phyloP scores from a whole-genome alignment of 2,329 filamentous ascomycete genomes.

The Colletotrichum shisoi region DNA sequence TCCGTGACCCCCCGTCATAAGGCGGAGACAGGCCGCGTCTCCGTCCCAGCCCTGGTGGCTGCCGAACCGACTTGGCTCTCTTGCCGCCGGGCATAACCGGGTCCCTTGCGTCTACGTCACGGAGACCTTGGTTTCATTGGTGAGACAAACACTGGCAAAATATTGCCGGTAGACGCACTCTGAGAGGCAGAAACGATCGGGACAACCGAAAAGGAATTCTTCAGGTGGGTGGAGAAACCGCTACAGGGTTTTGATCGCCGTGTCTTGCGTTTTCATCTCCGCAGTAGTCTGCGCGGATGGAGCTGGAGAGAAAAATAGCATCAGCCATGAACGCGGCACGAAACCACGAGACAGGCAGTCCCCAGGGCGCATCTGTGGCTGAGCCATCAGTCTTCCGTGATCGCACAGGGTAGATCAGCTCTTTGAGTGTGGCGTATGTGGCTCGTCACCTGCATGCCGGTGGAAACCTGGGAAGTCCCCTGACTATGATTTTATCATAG shows the following conservation, averaged over 20 bases:
- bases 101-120: conserved; percentile 34
- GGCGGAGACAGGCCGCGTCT: conserved; percentile 37
- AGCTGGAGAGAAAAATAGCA: conserved; percentile 26
- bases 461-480: conserved; percentile 1
- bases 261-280: conserved; percentile 11
- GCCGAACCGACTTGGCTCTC: conserved; percentile 35
- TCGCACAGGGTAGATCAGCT: conserved; percentile 19
- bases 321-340: conserved; percentile 11
- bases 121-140: conserved; percentile 24
- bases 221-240: conserved; percentile 13
- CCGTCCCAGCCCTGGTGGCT: conserved; percentile 31
- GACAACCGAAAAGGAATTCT: not conserved
- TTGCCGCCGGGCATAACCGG: conserved; percentile 31
- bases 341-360: conserved; percentile 17
- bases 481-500: conserved; percentile 7
- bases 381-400: conserved; percentile 26
- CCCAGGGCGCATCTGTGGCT: conserved; percentile 27
- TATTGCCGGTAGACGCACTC: conserved; percentile 6
- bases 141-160: conserved; percentile 25
- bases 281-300: conserved; percentile 21
- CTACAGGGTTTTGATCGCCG: not conserved
- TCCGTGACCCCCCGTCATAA: conserved; percentile 26
- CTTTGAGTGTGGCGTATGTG: conserved; percentile 29
- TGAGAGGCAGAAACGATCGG: not conserved
- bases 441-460: conserved; percentile 21